phyloP scores from a whole-genome alignment of 148 eudicot genomes.

The Vaccinium vitisidaea region DNA sequence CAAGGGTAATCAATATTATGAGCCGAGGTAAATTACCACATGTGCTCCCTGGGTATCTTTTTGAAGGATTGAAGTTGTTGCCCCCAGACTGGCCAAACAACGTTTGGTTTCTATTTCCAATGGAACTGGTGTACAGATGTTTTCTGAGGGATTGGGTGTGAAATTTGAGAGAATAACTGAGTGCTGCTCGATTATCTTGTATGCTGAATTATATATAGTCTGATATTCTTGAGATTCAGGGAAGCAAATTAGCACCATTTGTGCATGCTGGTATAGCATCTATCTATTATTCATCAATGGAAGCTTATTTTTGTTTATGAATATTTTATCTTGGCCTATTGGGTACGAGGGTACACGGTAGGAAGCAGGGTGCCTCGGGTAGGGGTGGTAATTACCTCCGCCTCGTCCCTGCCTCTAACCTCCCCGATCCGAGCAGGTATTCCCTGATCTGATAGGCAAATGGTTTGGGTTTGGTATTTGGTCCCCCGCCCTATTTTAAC shows the following conservation, averaged over 20 bases:
- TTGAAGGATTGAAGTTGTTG: background rate
- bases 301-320: too few species aligned
- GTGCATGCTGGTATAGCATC: too few species aligned
- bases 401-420: too few species aligned
- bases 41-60: background rate
- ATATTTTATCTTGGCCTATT: too few species aligned
- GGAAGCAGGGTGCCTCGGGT: too few species aligned
- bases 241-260: background rate
- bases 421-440: too few species aligned
- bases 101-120: background rate
- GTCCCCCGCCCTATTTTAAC: too few species aligned
- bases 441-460: too few species aligned
- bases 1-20: background rate
- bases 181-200: background rate
- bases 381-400: too few species aligned
- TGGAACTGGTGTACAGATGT: background rate
- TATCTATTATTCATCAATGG: too few species aligned
- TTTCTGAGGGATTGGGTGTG: background rate
- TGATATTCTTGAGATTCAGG: background rate
- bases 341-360: too few species aligned
- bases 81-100: background rate
- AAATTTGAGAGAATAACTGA: constrained; percentile 3
- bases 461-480: too few species aligned
- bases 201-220: background rate
- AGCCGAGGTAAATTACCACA: background rate